Percentiles rank a stretch among this genome's conserved stretches.
Conservation (phyloP, 139 green algal genomes). For the Chlorella sorokiniana region DNA sequence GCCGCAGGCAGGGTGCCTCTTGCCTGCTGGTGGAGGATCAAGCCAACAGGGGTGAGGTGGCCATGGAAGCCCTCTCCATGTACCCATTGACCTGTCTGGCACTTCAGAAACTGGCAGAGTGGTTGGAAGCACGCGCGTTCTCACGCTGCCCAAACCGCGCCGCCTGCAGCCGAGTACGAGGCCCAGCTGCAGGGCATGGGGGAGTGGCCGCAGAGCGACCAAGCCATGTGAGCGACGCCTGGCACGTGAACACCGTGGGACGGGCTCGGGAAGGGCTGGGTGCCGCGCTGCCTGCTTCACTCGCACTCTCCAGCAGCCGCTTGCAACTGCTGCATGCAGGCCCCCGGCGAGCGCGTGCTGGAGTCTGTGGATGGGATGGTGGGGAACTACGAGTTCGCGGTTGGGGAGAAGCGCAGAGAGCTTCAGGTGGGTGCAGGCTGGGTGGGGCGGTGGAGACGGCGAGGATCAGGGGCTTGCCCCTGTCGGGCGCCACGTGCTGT, state of each 20-base stretch:
- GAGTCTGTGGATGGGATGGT: conserved; percentile 17
- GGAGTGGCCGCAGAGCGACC: neutral
- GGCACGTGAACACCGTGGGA: too few species aligned
- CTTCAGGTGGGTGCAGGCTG: neutral
- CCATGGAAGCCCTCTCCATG: neutral
- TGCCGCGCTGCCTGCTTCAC: too few species aligned
- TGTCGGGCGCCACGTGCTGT: neutral
- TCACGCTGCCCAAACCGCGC: neutral
- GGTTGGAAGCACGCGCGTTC: neutral
- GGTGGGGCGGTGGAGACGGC: neutral
- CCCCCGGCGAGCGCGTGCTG: neutral
- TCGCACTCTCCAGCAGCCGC: too few species aligned
- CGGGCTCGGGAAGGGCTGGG: too few species aligned
- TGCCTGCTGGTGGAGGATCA: neutral
- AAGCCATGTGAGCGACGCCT: neutral
- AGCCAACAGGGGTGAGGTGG: neutral
- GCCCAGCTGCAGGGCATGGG: conserved; percentile 1
- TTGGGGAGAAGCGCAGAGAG: neutral
- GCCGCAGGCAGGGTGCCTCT: neutral
- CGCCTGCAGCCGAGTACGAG: conserved; percentile 3
- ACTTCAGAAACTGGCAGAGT: too few species aligned
- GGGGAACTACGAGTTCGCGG: neutral
- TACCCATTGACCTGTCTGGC: neutral
- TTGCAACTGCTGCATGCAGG: neutral
- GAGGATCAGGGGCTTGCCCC: neutral